Percentiles rank a stretch among this genome's conserved stretches.
These are phyloP conservation scores for Solanum appendiculatum DNA, from an alignment of 257 asterid genomes.

Conservation along the genomic window DNA sequence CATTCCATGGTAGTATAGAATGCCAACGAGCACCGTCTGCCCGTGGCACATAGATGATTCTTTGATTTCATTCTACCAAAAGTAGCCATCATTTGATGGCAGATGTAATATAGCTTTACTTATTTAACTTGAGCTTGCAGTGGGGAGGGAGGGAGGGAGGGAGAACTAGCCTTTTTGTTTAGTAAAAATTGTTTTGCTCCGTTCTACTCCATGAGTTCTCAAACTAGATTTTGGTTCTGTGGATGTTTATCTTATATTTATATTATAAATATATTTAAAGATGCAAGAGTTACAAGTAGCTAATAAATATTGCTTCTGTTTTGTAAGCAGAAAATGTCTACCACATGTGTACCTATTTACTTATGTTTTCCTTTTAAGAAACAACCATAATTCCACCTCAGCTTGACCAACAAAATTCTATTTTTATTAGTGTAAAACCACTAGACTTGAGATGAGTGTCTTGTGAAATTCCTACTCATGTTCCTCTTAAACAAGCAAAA, in stretches of 20 bases:
- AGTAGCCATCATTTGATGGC: constrained; percentile 5
- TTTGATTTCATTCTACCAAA: constrained; percentile 1
- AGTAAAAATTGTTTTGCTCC: background rate
- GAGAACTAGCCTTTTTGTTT: background rate
- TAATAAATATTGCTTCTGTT: background rate
- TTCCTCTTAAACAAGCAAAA: background rate
- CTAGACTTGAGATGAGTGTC: background rate
- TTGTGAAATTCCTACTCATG: background rate
- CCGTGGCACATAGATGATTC: constrained; percentile 1
- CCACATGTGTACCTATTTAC: background rate
- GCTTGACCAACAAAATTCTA: background rate
- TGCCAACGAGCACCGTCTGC: background rate
- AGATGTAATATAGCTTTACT: constrained; percentile 3
- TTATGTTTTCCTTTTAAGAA: background rate
- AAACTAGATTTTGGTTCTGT: background rate
- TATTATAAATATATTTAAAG: background rate
- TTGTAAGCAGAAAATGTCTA: background rate
- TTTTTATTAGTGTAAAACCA: background rate
- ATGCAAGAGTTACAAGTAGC: background rate
- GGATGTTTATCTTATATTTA: background rate
- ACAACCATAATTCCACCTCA: background rate
- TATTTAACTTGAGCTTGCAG: background rate
- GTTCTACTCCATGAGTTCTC: background rate
- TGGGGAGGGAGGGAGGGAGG: background rate
- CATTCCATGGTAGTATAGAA: background rate